Evolutionary conservation across 2,329 filamentous ascomycete species (phyloP), one percentile per base, ranked within the genome.

Genomic region (Verticillium zaregamsianum): DNA sequence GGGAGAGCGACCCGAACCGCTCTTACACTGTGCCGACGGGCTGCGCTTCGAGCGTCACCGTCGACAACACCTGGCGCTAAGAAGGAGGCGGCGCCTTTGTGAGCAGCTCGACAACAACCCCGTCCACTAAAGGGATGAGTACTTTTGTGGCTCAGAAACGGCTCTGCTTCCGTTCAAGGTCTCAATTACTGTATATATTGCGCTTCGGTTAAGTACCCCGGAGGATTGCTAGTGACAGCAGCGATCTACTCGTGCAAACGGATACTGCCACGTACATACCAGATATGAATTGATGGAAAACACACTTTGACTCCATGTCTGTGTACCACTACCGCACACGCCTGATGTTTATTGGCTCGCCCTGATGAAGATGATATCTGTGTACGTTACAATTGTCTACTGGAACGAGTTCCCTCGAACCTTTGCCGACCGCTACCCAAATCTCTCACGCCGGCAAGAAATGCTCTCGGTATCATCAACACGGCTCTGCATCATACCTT

Each of bases 1-100:
- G 86, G 86, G 86, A 89, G 72, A 81, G 77, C 59, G 86, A 86
- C 25, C 75, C 76, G 0, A 79, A 80, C 59, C 68, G 76, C 45
- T 71, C 69, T 0, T 78, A 71, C 62, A 74, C 71, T 35, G 70
- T 76, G 8, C 68, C 71, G 0, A 57, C 39, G 9, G 60, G 68
- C 23, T 74, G 70, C 59, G 63, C 59, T 3, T 61, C 64, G 8
- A 63, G 62, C 3, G 67, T 64, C 0, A 64, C 63, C 20, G 68
- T 71, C 3, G 64, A 62, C 39, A 63, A 64, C 14, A 70, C 63
- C 17, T 74, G 72, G 73, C 66, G 68, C 33, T 73, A 60, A 65
- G 23, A 58, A 60, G 49, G 1, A 9, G 45, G n/a, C 5, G 20
- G 6, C 45, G 23, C 12, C 20, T 20, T 12, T 9, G 3, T n/a